Conservation (phyloP, 2,329 filamentous ascomycete genomes). For the Fusarium sp. region DNA sequence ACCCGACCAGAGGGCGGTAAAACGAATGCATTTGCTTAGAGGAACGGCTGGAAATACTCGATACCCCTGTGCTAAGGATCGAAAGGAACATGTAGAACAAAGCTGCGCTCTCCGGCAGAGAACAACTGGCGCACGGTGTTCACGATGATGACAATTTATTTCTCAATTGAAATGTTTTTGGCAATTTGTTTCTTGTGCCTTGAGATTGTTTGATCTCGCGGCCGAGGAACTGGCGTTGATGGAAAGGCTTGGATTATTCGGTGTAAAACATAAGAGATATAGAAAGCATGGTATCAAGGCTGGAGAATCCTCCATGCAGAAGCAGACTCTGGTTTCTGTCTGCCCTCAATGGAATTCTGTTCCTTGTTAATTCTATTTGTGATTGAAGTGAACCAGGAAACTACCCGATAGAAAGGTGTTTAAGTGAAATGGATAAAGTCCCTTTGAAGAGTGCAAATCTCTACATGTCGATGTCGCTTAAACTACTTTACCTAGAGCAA, state of each 20-base stretch:
- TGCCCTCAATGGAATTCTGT: slow-evolving; percentile 7
- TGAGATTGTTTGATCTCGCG: background rate
- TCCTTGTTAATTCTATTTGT: background rate
- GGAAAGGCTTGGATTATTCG: background rate
- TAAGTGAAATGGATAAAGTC: background rate
- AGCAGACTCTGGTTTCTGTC: background rate
- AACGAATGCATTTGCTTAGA: slow-evolving; percentile 43
- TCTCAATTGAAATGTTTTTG: background rate
- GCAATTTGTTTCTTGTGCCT: slow-evolving; percentile 6
- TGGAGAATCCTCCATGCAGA: background rate
- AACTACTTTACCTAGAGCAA: too few relatives aligned
- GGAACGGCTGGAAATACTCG: slow-evolving; percentile 41
- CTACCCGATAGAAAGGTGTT: background rate
- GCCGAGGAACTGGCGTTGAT: slow-evolving; percentile 34
- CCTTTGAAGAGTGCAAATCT: too few relatives aligned
- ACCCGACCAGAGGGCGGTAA: slow-evolving; percentile 14
- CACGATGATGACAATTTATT: slow-evolving; percentile 42
- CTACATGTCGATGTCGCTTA: too few relatives aligned
- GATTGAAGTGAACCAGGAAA: slow-evolving; percentile 3
- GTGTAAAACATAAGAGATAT: slow-evolving; percentile 11
- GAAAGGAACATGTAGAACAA: slow-evolving; percentile 45
- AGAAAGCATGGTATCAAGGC: background rate
- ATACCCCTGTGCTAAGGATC: slow-evolving; percentile 48
- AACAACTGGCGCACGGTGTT: slow-evolving; percentile 43
- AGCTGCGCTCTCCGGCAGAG: slow-evolving; percentile 41